These are phyloP conservation scores for Smittium mucronatum DNA, from an alignment of 371 early-diverging fungal genomes.

Conservation along the genomic window DNA sequence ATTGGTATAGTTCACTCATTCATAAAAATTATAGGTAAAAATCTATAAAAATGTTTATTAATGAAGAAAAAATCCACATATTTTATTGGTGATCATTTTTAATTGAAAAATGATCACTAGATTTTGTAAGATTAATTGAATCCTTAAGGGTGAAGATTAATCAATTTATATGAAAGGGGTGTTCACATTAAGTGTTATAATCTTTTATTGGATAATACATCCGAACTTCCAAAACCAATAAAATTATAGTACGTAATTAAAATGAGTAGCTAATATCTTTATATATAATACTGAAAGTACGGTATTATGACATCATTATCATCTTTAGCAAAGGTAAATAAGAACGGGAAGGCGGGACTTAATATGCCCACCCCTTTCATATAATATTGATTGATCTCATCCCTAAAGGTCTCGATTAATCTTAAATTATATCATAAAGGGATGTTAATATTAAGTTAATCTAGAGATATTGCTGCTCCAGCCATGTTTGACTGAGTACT, in stretches of 20 bases:
- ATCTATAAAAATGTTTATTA: too few species aligned
- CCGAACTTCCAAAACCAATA: background rate
- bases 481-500: background rate
- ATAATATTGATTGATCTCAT: background rate
- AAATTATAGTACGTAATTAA: background rate
- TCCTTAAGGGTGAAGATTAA: background rate
- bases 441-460: background rate
- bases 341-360: background rate
- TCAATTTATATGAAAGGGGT: background rate
- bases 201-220: background rate
- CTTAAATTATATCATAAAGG: background rate
- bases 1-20: too few species aligned
- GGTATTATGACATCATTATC: background rate
- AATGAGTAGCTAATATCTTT: background rate
- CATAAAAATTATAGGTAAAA: too few species aligned
- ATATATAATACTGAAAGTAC: background rate
- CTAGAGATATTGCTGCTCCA: background rate
- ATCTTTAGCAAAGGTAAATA: background rate
- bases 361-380: background rate
- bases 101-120: too few species aligned
- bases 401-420: background rate
- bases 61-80: too few species aligned
- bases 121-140: background rate
- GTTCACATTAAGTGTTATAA: background rate
- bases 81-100: too few species aligned